A percentile compares a stretch with the other conserved stretches of the same genome.
Evolutionary conservation across 2,329 filamentous ascomycete species (phyloP).

Genomic region (Hypomyces perniciosus): DNA sequence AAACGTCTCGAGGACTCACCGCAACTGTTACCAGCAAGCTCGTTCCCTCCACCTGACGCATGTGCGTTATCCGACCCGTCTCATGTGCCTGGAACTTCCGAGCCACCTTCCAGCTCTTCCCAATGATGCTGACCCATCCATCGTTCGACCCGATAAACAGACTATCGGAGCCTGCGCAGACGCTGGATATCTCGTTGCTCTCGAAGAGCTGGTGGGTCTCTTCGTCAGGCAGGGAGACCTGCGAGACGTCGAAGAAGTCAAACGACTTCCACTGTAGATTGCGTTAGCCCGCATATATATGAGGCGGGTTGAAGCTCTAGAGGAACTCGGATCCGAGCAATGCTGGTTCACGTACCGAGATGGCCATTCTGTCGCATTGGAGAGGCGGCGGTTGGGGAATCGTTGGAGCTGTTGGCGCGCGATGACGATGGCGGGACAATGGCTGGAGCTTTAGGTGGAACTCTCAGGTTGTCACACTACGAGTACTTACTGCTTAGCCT

Average conservation of each 20-base stretch:
- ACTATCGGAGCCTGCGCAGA: constrained; percentile 82
- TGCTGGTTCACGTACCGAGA: constrained; percentile 24
- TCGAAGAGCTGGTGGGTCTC: constrained; percentile 75
- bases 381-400: constrained; percentile 8
- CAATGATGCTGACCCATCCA: constrained; percentile 82
- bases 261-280: constrained; percentile 89
- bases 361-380: constrained; percentile 29
- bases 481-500: background rate
- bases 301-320: background rate
- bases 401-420: constrained; percentile 16
- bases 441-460: background rate
- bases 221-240: constrained; percentile 72
- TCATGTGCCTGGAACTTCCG: constrained; percentile 86
- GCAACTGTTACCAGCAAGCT: constrained; percentile 78
- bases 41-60: constrained; percentile 86
- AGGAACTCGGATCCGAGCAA: no score
- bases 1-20: constrained; percentile 30
- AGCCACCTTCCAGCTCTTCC: constrained; percentile 78
- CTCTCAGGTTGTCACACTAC: background rate
- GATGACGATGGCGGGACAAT: constrained; percentile 28
- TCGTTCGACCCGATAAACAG: constrained; percentile 83
- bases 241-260: constrained; percentile 96
- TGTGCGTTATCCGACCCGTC: constrained; percentile 73
- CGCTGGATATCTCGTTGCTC: constrained; percentile 73
- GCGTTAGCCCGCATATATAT: background rate